Percentiles rank a stretch among this genome's conserved stretches.
phyloP scores from a whole-genome alignment of 2,329 filamentous ascomycete species.

The Ophiocordyceps sinensis region DNA sequence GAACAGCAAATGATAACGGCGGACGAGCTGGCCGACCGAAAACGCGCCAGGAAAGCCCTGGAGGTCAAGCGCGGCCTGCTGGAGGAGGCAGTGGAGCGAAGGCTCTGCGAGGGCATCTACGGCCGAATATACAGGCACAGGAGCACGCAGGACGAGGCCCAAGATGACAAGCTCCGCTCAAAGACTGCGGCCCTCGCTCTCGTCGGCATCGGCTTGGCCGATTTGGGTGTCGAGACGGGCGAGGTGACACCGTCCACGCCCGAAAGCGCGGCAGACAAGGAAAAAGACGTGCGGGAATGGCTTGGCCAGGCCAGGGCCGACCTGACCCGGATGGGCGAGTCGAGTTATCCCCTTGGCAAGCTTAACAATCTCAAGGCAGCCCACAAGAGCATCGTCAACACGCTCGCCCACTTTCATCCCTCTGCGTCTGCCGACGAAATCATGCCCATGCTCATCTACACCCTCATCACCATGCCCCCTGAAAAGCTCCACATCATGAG shows the following conservation, averaged over 20 bases:
- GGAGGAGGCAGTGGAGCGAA: constrained; percentile 83
- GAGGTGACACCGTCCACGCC: constrained; percentile 38
- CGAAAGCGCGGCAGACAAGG: constrained; percentile 42
- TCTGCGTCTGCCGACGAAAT: constrained; percentile 95
- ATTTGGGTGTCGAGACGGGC: constrained; percentile 66
- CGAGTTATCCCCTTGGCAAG: constrained; percentile 81
- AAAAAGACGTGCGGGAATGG: constrained; percentile 55
- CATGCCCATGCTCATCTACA: constrained; percentile 91
- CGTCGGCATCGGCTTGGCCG: constrained; percentile 80
- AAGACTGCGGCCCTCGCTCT: constrained; percentile 81
- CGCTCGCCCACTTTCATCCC: constrained; percentile 50
- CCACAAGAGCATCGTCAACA: constrained; percentile 91
- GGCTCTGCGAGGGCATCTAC: constrained; percentile 75
- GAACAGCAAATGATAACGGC: constrained; percentile 82
- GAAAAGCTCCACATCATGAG: constrained; percentile 82
- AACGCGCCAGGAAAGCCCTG: constrained; percentile 61
- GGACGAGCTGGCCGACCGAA: constrained; percentile 67
- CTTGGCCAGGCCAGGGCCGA: constrained; percentile 56
- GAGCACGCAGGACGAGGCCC: constrained; percentile 83
- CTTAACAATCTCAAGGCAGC: constrained; percentile 75
- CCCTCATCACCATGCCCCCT: constrained; percentile 78
- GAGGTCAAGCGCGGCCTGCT: constrained; percentile 64
- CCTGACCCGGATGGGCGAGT: constrained; percentile 69
- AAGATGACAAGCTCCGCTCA: constrained; percentile 87
- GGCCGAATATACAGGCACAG: constrained; percentile 80